Percentiles rank a stretch among this genome's conserved stretches.
phyloP scores from a whole-genome alignment of 108 stramenopile genomes.

The Nitzschia palea region DNA sequence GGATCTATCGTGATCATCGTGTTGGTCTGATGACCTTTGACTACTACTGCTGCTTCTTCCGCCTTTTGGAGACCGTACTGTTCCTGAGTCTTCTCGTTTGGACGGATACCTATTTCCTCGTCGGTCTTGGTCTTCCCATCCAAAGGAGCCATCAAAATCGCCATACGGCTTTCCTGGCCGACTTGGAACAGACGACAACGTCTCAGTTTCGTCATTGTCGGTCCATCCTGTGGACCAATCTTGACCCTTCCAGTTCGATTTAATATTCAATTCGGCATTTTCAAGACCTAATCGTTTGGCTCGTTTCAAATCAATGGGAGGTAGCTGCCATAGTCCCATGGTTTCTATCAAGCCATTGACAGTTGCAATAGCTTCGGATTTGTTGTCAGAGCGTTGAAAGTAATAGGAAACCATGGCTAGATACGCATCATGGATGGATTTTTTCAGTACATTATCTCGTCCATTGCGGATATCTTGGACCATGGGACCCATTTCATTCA shows the following conservation, averaged over 20 bases:
- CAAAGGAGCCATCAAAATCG: slow-evolving; percentile 32
- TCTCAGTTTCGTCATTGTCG: background rate
- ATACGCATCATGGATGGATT: slow-evolving; percentile 25
- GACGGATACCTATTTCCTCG: too few species aligned
- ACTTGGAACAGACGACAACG: background rate
- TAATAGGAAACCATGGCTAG: slow-evolving; percentile 35
- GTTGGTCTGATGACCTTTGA: too few species aligned
- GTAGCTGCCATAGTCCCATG: slow-evolving; percentile 31
- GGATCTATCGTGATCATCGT: too few species aligned
- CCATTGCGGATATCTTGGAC: slow-evolving; percentile 20
- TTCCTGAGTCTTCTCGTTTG: too few species aligned
- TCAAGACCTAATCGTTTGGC: slow-evolving; percentile 32
- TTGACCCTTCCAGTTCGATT: slow-evolving; percentile 27
- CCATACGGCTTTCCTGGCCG: slow-evolving; percentile 22
- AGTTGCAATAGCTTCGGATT: slow-evolving; percentile 4
- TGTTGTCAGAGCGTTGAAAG: slow-evolving; percentile 18
- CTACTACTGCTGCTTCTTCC: too few species aligned
- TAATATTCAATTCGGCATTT: slow-evolving; percentile 25
- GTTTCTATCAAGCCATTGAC: slow-evolving; percentile 23
- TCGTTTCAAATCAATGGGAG: slow-evolving; percentile 23
- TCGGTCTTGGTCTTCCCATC: slow-evolving; percentile 4
- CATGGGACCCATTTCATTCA: slow-evolving; percentile 31
- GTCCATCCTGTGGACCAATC: slow-evolving; percentile 3
- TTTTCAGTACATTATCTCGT: slow-evolving; percentile 13
- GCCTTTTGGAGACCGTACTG: too few species aligned